These are phyloP conservation scores for Dactylellina cionopaga DNA, from an alignment of 2,329 filamentous ascomycete species.

Conservation along the genomic window DNA sequence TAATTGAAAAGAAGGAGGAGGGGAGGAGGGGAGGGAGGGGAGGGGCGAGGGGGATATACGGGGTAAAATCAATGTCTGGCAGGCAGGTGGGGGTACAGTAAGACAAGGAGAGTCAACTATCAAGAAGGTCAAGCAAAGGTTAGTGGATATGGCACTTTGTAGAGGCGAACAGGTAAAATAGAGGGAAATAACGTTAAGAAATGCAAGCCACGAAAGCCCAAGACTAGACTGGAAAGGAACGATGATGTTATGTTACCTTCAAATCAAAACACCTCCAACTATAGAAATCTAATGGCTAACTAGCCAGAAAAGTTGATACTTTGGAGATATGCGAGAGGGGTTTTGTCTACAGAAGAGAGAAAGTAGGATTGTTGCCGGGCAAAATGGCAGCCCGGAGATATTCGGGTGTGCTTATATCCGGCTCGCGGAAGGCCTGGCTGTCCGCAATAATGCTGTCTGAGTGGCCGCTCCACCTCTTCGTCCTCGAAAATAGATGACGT, in stretches of 20 bases:
- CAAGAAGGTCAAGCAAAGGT: background rate
- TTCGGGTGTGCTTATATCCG: constrained; percentile 47
- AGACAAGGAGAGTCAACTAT: constrained; percentile 2
- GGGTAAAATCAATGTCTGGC: background rate
- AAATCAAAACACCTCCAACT: background rate
- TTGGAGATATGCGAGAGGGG: constrained; percentile 6
- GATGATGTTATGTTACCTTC: constrained; percentile 26
- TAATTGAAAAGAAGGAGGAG: background rate
- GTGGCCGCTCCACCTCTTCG: background rate
- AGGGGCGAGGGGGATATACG: background rate
- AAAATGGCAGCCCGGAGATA: constrained; percentile 48
- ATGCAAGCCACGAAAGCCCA: constrained; percentile 6
- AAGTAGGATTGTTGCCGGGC: constrained; percentile 10
- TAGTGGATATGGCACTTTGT: constrained; percentile 13
- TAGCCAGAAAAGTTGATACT: constrained; percentile 2
- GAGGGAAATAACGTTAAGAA: constrained; percentile 21
- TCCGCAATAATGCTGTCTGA: background rate
- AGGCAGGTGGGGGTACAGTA: constrained; percentile 3
- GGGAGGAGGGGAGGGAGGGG: background rate
- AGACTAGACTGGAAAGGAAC: background rate
- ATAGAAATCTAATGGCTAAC: constrained; percentile 14
- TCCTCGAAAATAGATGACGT: constrained; percentile 28
- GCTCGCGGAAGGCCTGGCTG: constrained; percentile 6
- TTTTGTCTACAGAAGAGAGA: constrained; percentile 2
- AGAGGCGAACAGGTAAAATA: background rate